Evolutionary conservation across 441 rosid genomes (phyloP).

Genomic region (Hura crepitans): DNA sequence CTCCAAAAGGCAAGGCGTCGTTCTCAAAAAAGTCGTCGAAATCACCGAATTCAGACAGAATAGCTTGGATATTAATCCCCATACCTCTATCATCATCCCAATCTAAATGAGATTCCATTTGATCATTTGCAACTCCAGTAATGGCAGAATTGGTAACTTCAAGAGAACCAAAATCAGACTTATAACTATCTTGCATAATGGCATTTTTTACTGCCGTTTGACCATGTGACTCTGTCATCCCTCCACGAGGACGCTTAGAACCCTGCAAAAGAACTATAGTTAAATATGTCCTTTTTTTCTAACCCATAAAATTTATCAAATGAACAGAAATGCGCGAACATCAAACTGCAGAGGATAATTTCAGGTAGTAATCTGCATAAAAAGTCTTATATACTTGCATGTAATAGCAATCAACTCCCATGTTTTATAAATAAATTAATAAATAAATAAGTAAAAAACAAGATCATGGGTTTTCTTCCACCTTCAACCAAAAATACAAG

Average conservation of each 20-base stretch:
- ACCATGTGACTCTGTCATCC: slow-evolving; percentile 64
- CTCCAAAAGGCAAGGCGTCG: slow-evolving; percentile 95
- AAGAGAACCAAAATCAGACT: slow-evolving; percentile 53
- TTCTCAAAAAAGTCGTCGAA: slow-evolving; percentile 98
- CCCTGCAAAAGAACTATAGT: slow-evolving; percentile 53
- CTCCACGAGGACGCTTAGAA: slow-evolving; percentile 77
- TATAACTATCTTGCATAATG: slow-evolving; percentile 48
- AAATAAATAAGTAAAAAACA: background rate
- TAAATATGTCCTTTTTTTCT: background rate
- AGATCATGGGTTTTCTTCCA: background rate
- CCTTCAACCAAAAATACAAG: background rate
- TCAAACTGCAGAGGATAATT: slow-evolving; percentile 7
- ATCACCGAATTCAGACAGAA: slow-evolving; percentile 99
- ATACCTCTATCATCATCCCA: slow-evolving; percentile 93
- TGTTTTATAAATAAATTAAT: background rate
- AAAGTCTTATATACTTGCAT: background rate
- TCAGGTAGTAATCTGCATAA: background rate
- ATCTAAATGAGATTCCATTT: slow-evolving; percentile 70
- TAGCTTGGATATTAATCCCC: slow-evolving; percentile 93
- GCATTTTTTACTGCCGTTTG: slow-evolving; percentile 50
- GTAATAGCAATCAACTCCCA: background rate
- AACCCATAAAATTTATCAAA: background rate
- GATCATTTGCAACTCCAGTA: slow-evolving; percentile 71
- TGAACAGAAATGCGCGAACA: background rate
- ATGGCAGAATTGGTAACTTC: slow-evolving; percentile 58